These are phyloP conservation scores for Paradendryphiella salina DNA, from an alignment of 2,329 filamentous ascomycete species.

Conservation along the genomic window DNA sequence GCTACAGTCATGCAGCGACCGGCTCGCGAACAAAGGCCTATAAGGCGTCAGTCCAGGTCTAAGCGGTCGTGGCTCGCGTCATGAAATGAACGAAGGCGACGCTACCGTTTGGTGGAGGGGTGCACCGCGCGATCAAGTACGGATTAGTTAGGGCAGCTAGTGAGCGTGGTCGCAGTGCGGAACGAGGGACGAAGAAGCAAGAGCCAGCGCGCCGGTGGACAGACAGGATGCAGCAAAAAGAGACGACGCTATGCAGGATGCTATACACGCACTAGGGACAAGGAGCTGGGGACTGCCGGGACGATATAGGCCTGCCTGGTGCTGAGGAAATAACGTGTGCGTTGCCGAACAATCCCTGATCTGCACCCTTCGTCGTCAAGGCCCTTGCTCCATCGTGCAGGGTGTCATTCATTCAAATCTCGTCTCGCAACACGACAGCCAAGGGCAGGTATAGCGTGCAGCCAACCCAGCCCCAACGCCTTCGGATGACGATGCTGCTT, in stretches of 20 bases:
- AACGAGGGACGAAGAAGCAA: constrained; percentile 13
- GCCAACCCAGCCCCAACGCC: background rate
- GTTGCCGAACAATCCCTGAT: constrained; percentile 17
- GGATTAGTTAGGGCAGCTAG: constrained; percentile 3
- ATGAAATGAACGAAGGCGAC: constrained; percentile 7
- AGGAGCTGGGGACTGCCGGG: constrained; percentile 2
- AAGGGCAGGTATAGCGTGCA: constrained; percentile 9
- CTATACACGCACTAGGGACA: background rate
- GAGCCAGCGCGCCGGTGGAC: background rate
- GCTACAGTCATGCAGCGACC: constrained; percentile 8
- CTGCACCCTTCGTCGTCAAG: constrained; percentile 11
- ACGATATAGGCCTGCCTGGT: constrained; percentile 8
- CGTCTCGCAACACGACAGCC: constrained; percentile 11
- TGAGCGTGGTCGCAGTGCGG: background rate
- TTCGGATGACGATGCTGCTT: background rate
- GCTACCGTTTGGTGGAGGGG: constrained; percentile 17
- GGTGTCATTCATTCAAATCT: constrained; percentile 4
- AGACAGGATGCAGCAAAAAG: background rate
- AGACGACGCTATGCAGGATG: background rate
- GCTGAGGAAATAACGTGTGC: constrained; percentile 13
- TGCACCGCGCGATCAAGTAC: constrained; percentile 8
- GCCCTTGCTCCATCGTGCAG: constrained; percentile 8
- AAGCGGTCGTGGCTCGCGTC: constrained; percentile 5
- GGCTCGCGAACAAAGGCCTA: background rate
- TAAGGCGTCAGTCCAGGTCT: constrained; percentile 4